phyloP scores from a whole-genome alignment of 768 basidiomycete genomes.

The Terana coerulea region DNA sequence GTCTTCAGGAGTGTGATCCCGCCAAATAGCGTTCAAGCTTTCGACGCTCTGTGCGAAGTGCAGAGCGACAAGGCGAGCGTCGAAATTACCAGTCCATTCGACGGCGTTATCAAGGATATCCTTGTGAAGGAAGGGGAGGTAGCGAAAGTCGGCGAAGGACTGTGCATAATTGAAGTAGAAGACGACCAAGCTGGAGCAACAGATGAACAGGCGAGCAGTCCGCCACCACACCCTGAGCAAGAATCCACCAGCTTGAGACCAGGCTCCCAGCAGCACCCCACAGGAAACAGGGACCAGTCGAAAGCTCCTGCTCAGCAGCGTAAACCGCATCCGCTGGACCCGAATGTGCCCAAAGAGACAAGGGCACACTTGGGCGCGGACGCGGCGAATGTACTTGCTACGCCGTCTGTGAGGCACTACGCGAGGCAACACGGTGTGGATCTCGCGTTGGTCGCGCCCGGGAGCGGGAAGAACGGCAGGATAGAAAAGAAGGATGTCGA shows the following conservation, averaged over 20 bases:
- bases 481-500: constrained; percentile 76
- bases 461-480: constrained; percentile 71
- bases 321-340: constrained; percentile 62
- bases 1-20: constrained; percentile 59
- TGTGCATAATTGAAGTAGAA: constrained; percentile 81
- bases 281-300: not conserved
- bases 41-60: constrained; percentile 78
- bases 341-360: constrained; percentile 33
- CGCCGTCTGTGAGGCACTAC: constrained; percentile 76
- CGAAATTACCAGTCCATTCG: constrained; percentile 85
- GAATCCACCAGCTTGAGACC: not conserved
- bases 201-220: constrained; percentile 8
- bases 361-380: constrained; percentile 7
- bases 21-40: constrained; percentile 47
- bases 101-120: constrained; percentile 69
- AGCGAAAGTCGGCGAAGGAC: constrained; percentile 74
- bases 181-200: constrained; percentile 39
- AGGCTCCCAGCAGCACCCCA: not conserved
- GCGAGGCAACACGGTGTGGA: constrained; percentile 66
- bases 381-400: constrained; percentile 50
- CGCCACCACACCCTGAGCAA: constrained; percentile 12
- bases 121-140: constrained; percentile 79
- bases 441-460: constrained; percentile 50
- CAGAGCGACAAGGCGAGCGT: constrained; percentile 91
- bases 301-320: constrained; percentile 8